Evolutionary conservation across 257 asterid species (phyloP).

Genomic region (Nicotiana obtusifolia): DNA sequence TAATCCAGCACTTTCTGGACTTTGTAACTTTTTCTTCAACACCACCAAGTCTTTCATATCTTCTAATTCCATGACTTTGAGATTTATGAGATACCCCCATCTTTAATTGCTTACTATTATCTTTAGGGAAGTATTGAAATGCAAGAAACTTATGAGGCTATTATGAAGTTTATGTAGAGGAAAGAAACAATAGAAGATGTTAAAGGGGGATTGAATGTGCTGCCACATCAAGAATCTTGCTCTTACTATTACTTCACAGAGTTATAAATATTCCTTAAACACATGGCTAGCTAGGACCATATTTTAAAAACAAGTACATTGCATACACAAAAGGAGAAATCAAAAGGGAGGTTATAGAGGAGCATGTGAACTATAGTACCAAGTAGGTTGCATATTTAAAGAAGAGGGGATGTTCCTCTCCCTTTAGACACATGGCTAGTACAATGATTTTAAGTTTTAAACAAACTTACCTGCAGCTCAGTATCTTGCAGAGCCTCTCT

Average conservation of each 20-base stretch:
- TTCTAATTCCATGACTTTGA: not conserved
- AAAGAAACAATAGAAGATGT: not conserved
- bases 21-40: conserved; percentile 17
- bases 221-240: conserved; percentile 37
- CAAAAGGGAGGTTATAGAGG: not conserved
- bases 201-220: not conserved
- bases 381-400: not conserved
- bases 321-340: not conserved
- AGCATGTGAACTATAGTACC: too few species aligned
- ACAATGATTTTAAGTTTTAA: conserved; percentile 6
- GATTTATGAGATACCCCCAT: not conserved
- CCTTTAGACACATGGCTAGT: conserved; percentile 22
- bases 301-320: not conserved
- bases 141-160: not conserved
- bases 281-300: conserved; percentile 22
- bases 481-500: too few species aligned
- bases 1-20: conserved; percentile 28
- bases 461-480: conserved; percentile 21
- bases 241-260: conserved; percentile 12
- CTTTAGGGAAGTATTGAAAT: too few species aligned
- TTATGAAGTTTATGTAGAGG: conserved; percentile 12
- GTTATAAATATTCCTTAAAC: conserved; percentile 7
- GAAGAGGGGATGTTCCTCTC: conserved; percentile 12
- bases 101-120: not conserved
- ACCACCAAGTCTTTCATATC: conserved; percentile 40